Evolutionary conservation across 2,329 filamentous ascomycete species (phyloP), one percentile per base, ranked within the genome.

Genomic region (Alternaria sp.): DNA sequence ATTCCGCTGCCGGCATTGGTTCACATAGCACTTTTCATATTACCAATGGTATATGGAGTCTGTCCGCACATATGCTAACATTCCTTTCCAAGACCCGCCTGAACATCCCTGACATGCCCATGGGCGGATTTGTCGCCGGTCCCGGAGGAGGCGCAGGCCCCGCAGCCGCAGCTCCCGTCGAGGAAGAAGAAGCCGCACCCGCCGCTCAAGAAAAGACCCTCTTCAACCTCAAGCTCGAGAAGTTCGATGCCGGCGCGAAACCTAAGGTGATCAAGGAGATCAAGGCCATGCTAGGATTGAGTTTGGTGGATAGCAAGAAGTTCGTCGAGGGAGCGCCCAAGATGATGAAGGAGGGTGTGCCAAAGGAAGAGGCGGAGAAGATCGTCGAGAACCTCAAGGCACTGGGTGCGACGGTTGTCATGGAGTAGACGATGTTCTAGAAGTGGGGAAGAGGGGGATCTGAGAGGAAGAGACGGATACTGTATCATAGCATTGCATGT

Each of bases 261-360:
- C 93, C 96, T 73, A 99, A 99, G 90, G 85, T 99, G 73, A 99
- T 99, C 86, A 99, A 99, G 87, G 95, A 99, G 84, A 86, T 99
- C 83, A 99, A 99, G 88, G 89, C 88, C 75, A 85, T 99, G 87
- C 84, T 99, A 61, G 95, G 95, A 41, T 82, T 99, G 77, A 96
- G 91, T 78, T 86, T 99, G 83, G 96, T 99, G 70, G 95, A 99
- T 81, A 96, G 92, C 83, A 99, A 99, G 90, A 99, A 99, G 85
- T 99, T 99, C 75, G 95, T 99, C 68, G 95, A 99, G 86, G 92
- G 91, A 77, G 93, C 91, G 70, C 95, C 95, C 66, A 99, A 99
- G 90, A 83, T 92, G 80, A 91, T 99, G 92, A 98, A 98, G 89
- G 95, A 99, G 83, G 93, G 91, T 51, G 93, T 99, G 69, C 91